Evolutionary conservation across 1,284 basidiomycete genomes (phyloP).

Genomic region (Stereum hirsutum): DNA sequence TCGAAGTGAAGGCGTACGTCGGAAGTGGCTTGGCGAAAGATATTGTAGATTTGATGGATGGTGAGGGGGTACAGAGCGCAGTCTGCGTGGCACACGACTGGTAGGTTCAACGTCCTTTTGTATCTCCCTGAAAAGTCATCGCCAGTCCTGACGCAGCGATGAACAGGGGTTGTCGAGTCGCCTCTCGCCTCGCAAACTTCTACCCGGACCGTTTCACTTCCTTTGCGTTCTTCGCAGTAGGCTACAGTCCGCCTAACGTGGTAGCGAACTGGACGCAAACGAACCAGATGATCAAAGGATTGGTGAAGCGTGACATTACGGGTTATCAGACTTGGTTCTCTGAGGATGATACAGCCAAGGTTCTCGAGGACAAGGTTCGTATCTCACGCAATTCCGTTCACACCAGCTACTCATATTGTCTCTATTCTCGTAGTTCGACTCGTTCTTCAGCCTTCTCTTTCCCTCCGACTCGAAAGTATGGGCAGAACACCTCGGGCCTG

Average conservation of each 20-base stretch:
- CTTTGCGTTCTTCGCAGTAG: constrained; percentile 31
- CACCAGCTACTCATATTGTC: background rate
- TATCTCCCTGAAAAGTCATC: no score
- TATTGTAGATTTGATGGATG: constrained; percentile 36
- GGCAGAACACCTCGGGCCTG: constrained; percentile 17
- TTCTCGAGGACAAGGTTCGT: constrained; percentile 19
- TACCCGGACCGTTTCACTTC: constrained; percentile 29
- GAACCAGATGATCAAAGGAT: constrained; percentile 30
- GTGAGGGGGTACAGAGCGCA: constrained; percentile 23
- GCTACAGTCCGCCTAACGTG: constrained; percentile 22
- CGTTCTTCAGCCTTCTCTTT: constrained; percentile 21
- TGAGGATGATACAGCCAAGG: constrained; percentile 19
- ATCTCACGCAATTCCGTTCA: background rate
- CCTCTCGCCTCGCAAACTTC: constrained; percentile 28
- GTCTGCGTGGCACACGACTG: constrained; percentile 42
- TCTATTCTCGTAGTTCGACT: constrained; percentile 16
- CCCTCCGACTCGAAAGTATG: constrained; percentile 17
- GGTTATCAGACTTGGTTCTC: constrained; percentile 25
- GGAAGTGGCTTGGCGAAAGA: constrained; percentile 30
- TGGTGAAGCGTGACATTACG: constrained; percentile 22
- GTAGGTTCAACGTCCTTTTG: no score
- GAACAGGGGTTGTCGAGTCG: constrained; percentile 28
- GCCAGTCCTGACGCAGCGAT: no score
- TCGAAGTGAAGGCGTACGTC: constrained; percentile 29
- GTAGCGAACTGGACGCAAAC: constrained; percentile 5